Evolutionary conservation across 345 rosid genomes (phyloP), one percentile per base, ranked within the genome.

Genomic region (Syzygium aqueum): DNA sequence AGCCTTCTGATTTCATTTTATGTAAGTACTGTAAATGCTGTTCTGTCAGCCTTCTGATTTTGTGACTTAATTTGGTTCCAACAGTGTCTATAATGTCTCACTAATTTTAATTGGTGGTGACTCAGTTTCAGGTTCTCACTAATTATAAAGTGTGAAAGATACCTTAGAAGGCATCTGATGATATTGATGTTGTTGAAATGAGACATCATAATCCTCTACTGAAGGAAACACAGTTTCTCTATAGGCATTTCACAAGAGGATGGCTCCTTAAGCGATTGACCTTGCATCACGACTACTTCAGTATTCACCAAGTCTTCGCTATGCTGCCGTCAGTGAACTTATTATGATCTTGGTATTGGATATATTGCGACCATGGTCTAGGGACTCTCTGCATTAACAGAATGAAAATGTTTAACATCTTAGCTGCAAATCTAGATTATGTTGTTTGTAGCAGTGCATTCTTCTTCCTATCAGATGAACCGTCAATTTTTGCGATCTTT

Each of bases 181-280:
- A 21, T 73, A 73, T 10, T 17, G 17, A 33, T 67, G 78, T 19
- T 37, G 80, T 37, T 37, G 80, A 73, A 73, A 73, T 73, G 49
- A 27, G 80, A 73, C 80, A 37, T 73, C 80, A 9, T 37, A 40
- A 73, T 73, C 49, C 80, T 73, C 49, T 73, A 21, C 49, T 37
- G 49, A 37, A 73, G 80, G 7, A 73, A 73, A 19, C 80, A 73
- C 49, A 37, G 14, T 73, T 73, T 21, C 61, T 80, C 52, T 88
- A 51, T 88, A 96, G 97, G 93, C 94, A 85, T 96, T 96, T 87
- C 95, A 94, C 90, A 94, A 96, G 85, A 90, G 95, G 53, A 96
- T 93, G 96, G 96, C 98, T 91, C 96, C 98, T 16, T 96, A 95
- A 92, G 98, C 98, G 65, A 94, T 96, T 88, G 97, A 96, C 86